These are phyloP conservation scores for Trifolium pratense DNA, from an alignment of 306 rosid genomes.

Conservation along the genomic window DNA sequence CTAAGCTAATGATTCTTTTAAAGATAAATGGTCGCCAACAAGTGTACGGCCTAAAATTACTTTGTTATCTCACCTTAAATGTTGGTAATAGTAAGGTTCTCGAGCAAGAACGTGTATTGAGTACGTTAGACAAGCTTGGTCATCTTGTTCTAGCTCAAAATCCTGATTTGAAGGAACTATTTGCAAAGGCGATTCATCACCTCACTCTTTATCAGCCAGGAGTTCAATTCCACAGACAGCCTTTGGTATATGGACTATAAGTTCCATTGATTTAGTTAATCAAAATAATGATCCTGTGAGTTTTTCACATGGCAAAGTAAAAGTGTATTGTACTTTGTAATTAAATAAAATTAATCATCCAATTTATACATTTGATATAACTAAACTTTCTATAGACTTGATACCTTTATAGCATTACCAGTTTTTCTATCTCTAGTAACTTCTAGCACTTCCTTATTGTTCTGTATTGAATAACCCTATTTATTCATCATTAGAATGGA, in stretches of 20 bases:
- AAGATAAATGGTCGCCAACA: conserved; percentile 53
- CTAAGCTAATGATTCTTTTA: conserved; percentile 62
- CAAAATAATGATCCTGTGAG: conserved; percentile 49
- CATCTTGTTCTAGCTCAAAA: conserved; percentile 64
- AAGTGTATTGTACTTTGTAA: conserved; percentile 4
- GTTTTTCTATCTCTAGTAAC: conserved; percentile 3
- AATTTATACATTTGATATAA: conserved; percentile 19
- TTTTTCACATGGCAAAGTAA: conserved; percentile 44
- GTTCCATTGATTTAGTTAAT: conserved; percentile 6
- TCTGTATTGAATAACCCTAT: too few species aligned
- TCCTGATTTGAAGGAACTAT: conserved; percentile 68
- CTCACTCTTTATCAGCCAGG: conserved; percentile 89
- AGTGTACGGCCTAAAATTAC: conserved; percentile 52
- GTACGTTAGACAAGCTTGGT: conserved; percentile 65
- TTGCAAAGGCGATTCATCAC: conserved; percentile 64
- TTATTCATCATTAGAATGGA: too few species aligned
- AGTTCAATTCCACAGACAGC: conserved; percentile 71
- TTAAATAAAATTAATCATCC: background rate
- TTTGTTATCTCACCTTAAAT: conserved; percentile 72
- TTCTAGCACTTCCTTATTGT: background rate
- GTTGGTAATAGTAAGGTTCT: conserved; percentile 84
- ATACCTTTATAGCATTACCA: background rate
- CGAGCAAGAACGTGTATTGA: conserved; percentile 74
- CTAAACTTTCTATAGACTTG: conserved; percentile 11
- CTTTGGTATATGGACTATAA: conserved; percentile 51